Conservation (phyloP, 805 yeast species). For the Diddensiella santjacobensis region DNA sequence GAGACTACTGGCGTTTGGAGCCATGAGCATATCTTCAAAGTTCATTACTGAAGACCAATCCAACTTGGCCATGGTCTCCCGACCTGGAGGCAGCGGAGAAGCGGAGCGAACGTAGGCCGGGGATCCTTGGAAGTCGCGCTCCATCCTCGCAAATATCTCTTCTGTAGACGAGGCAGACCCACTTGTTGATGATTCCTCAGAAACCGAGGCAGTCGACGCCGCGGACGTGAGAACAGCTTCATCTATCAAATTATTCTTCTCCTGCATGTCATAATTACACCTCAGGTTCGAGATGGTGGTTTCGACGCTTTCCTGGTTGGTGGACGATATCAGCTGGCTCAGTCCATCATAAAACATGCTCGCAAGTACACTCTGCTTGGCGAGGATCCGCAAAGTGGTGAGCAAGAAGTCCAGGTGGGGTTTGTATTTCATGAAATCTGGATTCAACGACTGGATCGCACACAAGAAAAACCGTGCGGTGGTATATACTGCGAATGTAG, state of each 20-base stretch:
- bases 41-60: conserved; percentile 7
- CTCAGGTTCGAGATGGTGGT: neutral
- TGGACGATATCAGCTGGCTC: neutral
- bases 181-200: neutral
- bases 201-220: neutral
- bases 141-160: neutral
- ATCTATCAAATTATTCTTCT: neutral
- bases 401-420: conserved; percentile 13
- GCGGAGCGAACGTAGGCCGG: neutral
- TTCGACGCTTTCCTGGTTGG: neutral
- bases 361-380: conserved; percentile 10
- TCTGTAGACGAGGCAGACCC: neutral
- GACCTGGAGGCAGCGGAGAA: neutral
- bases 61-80: neutral
- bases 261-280: neutral
- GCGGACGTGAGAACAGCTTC: neutral
- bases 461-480: conserved; percentile 15
- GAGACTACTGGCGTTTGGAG: neutral
- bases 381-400: conserved; percentile 8
- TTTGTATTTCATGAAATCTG: conserved; percentile 11
- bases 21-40: conserved; percentile 1
- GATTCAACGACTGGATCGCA: conserved; percentile 11
- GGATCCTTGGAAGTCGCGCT: too few species aligned
- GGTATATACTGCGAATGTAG: conserved; percentile 14
- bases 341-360: conserved; percentile 9